Percentiles rank a stretch among this genome's conserved stretches.
These are phyloP conservation scores for Ramularia collo-cygni DNA, from an alignment of 2,329 filamentous ascomycete genomes.

Conservation along the genomic window DNA sequence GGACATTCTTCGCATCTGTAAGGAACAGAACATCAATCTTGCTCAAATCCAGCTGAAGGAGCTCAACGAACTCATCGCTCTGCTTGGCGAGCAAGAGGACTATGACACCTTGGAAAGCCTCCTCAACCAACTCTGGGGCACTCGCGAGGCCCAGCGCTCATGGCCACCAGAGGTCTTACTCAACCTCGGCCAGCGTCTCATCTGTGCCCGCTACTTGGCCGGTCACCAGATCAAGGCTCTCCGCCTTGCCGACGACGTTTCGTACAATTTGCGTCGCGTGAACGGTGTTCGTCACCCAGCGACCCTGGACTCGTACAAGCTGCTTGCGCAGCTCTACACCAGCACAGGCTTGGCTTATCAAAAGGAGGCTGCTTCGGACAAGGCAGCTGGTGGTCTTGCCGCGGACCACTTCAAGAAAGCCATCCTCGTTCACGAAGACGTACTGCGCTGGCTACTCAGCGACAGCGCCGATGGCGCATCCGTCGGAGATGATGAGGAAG, in stretches of 20 bases:
- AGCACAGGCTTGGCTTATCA: constrained; percentile 34
- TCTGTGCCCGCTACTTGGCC: constrained; percentile 47
- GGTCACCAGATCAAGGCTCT: constrained; percentile 39
- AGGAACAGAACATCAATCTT: constrained; percentile 39
- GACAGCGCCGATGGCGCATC: constrained; percentile 23
- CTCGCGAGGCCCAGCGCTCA: constrained; percentile 39
- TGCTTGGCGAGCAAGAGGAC: constrained; percentile 45
- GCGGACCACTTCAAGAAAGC: constrained; percentile 36
- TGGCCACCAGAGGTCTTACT: constrained; percentile 43
- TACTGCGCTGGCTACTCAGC: constrained; percentile 24
- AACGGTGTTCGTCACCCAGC: constrained; percentile 43
- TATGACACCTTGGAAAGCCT: constrained; percentile 40
- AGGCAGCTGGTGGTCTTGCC: constrained; percentile 29
- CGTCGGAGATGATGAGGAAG: constrained; percentile 30
- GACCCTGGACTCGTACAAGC: constrained; percentile 44
- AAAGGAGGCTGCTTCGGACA: constrained; percentile 30
- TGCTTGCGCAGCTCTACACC: constrained; percentile 47
- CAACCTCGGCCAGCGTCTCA: constrained; percentile 47
- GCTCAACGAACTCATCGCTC: constrained; percentile 39
- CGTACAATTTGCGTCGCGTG: constrained; percentile 49
- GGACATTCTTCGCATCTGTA: constrained; percentile 39
- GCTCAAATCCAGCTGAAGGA: constrained; percentile 39
- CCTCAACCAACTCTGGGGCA: constrained; percentile 42
- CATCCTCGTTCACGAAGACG: constrained; percentile 28
- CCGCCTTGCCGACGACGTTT: constrained; percentile 47